Percentiles rank a stretch among this genome's conserved stretches.
These are phyloP conservation scores for Microthlaspi erraticum DNA, from an alignment of 345 rosid genomes.

Conservation along the genomic window DNA sequence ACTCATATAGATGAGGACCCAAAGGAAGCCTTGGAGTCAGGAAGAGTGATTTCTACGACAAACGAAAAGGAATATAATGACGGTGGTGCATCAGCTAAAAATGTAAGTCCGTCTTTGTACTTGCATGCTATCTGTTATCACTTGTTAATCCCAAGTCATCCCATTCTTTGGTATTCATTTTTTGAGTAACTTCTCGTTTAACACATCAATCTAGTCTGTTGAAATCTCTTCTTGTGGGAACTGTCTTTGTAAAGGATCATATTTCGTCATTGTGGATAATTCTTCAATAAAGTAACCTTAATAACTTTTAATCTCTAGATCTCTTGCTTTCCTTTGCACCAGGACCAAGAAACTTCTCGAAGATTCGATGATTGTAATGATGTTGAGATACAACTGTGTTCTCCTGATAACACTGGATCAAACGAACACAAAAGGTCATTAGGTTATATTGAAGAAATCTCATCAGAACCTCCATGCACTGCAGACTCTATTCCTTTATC, in stretches of 20 bases:
- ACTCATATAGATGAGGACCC: slow-evolving; percentile 33
- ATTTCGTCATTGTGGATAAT: slow-evolving; percentile 9
- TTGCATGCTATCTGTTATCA: neutral
- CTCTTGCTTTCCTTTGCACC: slow-evolving; percentile 38
- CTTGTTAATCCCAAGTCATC: too few relatives aligned
- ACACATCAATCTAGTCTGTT: slow-evolving; percentile 20
- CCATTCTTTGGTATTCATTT: neutral
- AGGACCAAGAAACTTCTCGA: slow-evolving; percentile 60
- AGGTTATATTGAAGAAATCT: slow-evolving; percentile 38
- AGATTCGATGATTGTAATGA: slow-evolving; percentile 56
- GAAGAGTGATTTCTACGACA: slow-evolving; percentile 50
- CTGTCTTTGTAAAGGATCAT: slow-evolving; percentile 28
- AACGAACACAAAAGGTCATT: slow-evolving; percentile 51
- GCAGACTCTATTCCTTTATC: slow-evolving; percentile 39
- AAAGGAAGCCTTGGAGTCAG: slow-evolving; percentile 47
- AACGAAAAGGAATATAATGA: slow-evolving; percentile 39
- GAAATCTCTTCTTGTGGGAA: slow-evolving; percentile 20
- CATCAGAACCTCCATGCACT: slow-evolving; percentile 54
- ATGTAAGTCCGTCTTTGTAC: slow-evolving; percentile 50
- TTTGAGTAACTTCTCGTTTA: slow-evolving; percentile 17
- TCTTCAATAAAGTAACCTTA: neutral
- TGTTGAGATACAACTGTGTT: slow-evolving; percentile 42
- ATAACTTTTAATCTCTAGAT: slow-evolving; percentile 27
- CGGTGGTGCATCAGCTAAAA: slow-evolving; percentile 37
- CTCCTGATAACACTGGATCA: slow-evolving; percentile 55